These are phyloP conservation scores for Tricholoma sp. DNA, from an alignment of 768 basidiomycete species.

Conservation along the genomic window DNA sequence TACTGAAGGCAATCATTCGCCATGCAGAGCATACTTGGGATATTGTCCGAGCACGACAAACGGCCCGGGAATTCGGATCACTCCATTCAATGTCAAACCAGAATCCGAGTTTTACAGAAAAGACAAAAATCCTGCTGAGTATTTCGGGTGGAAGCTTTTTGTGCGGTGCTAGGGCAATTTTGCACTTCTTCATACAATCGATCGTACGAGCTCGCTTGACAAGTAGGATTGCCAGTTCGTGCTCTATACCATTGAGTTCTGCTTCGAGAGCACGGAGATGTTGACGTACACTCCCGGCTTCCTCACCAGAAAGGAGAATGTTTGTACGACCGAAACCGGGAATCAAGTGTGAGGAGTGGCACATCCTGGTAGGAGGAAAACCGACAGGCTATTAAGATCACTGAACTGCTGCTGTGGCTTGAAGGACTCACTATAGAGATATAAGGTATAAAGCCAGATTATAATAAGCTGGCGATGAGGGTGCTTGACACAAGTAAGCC, in stretches of 20 bases:
- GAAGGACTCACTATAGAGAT: neutral
- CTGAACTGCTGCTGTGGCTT: neutral
- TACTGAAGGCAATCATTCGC: no score
- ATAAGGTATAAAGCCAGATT: no score
- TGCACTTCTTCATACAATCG: neutral
- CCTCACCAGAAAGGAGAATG: neutral
- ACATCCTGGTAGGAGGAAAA: neutral
- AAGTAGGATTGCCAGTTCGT: neutral
- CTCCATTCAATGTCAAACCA: no score
- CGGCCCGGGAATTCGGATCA: no score
- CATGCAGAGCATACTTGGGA: neutral
- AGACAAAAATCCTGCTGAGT: neutral
- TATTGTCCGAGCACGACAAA: neutral
- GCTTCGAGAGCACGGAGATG: neutral
- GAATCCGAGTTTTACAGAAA: neutral
- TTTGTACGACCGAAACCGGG: neutral
- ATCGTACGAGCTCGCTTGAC: neutral
- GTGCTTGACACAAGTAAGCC: no score
- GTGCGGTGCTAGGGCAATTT: neutral
- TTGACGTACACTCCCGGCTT: neutral
- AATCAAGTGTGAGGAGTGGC: neutral
- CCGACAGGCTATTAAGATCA: neutral
- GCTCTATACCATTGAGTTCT: neutral
- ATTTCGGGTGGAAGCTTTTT: neutral
- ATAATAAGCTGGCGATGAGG: no score